phyloP scores from a whole-genome alignment of 202 grass and related monocot species.

The Carex sylvatica region DNA sequence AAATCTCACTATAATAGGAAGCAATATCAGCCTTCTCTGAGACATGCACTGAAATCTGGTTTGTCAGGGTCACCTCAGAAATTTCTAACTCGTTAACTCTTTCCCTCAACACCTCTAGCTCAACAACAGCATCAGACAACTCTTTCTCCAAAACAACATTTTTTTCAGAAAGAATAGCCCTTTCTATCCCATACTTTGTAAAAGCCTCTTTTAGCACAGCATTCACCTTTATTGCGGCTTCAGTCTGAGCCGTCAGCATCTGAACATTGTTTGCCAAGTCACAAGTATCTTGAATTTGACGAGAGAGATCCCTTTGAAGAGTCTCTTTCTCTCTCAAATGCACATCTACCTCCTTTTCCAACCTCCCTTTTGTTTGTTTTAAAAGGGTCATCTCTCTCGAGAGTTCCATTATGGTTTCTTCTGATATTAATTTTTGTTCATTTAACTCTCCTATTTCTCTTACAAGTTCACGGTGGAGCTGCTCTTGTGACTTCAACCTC shows the following conservation, averaged over 20 bases:
- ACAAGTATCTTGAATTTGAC: slow-evolving; percentile 61
- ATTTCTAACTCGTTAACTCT: slow-evolving; percentile 47
- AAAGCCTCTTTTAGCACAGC: slow-evolving; percentile 76
- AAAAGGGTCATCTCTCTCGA: slow-evolving; percentile 41
- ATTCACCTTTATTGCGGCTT: slow-evolving; percentile 42
- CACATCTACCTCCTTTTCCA: slow-evolving; percentile 50
- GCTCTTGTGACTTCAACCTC: slow-evolving; percentile 59
- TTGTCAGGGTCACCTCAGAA: slow-evolving; percentile 53
- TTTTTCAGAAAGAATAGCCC: slow-evolving; percentile 70
- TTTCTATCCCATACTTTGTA: slow-evolving; percentile 75
- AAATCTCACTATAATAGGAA: slow-evolving; percentile 61
- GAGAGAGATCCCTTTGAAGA: slow-evolving; percentile 61
- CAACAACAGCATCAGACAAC: slow-evolving; percentile 66
- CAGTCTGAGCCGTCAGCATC: slow-evolving; percentile 47
- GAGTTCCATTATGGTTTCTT: slow-evolving; percentile 48
- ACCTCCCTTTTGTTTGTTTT: slow-evolving; percentile 58
- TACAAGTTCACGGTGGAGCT: slow-evolving; percentile 12
- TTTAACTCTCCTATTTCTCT: slow-evolving; percentile 51
- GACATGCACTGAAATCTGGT: slow-evolving; percentile 43
- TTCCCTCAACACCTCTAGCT: slow-evolving; percentile 66
- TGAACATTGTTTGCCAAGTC: slow-evolving; percentile 50
- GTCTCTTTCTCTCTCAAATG: slow-evolving; percentile 71
- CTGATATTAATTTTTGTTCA: slow-evolving; percentile 55
- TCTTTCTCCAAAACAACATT: slow-evolving; percentile 68
- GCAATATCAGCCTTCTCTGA: slow-evolving; percentile 56